Percentiles rank a stretch among this genome's conserved stretches.
Evolutionary conservation across 768 basidiomycete genomes (phyloP).

Genomic region (Strobilomyces confusus): DNA sequence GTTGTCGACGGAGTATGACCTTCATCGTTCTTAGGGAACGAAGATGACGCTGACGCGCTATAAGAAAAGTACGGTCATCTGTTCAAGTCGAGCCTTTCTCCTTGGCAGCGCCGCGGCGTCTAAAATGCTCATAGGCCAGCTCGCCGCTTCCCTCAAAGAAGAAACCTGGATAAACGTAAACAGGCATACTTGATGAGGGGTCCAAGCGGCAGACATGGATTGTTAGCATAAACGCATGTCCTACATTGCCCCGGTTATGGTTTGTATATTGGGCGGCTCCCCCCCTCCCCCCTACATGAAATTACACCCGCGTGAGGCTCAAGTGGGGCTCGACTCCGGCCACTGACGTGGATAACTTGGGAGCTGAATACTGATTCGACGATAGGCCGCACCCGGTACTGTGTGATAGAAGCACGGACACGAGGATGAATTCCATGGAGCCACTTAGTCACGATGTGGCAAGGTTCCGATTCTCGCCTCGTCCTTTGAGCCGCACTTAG

Average conservation of each 20-base stretch:
- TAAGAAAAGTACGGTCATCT: slow-evolving; percentile 69
- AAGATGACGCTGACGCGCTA: slow-evolving; percentile 77
- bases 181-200: too few relatives aligned
- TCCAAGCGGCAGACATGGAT: too few relatives aligned
- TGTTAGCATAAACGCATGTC: too few relatives aligned
- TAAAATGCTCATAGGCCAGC: slow-evolving; percentile 23
- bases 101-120: slow-evolving; percentile 12
- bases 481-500: slow-evolving; percentile 7
- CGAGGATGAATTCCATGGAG: slow-evolving; percentile 3
- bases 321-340: too few relatives aligned
- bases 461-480: neutral
- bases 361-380: neutral
- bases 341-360: neutral
- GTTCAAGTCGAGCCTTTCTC: slow-evolving; percentile 42
- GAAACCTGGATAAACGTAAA: slow-evolving; percentile 17
- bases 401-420: neutral
- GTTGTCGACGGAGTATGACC: slow-evolving; percentile 12
- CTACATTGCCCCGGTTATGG: too few relatives aligned
- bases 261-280: too few relatives aligned
- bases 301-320: too few relatives aligned
- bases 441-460: neutral
- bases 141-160: slow-evolving; percentile 13
- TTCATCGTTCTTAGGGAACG: slow-evolving; percentile 56
- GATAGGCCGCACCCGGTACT: neutral
- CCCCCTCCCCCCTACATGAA: too few relatives aligned